A percentile compares a stretch with the other conserved stretches of the same genome.
Conservation (phyloP, 2,329 filamentous ascomycete species). For the Tolypocladium album region DNA sequence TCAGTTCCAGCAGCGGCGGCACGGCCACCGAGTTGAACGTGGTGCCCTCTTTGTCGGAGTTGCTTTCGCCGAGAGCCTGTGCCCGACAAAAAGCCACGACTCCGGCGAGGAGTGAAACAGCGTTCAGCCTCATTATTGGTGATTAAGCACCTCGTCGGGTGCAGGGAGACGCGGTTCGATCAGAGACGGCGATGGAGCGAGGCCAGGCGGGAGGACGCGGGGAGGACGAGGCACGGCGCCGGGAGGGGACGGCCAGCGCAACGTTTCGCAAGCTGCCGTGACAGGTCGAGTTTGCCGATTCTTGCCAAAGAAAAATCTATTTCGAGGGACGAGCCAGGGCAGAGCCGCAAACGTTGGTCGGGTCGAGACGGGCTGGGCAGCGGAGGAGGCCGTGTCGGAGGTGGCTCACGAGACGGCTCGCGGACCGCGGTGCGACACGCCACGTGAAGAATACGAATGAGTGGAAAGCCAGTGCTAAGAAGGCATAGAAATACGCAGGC, state of each 20-base stretch:
- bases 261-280: neutral
- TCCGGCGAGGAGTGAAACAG: conserved; percentile 35
- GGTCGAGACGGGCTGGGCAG: neutral
- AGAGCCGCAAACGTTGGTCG: neutral
- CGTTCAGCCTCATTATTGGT: conserved; percentile 20
- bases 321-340: neutral
- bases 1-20: conserved; percentile 53
- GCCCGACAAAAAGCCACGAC: conserved; percentile 20
- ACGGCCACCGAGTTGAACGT: conserved; percentile 58
- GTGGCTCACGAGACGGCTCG: neutral
- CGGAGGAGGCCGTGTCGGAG: neutral
- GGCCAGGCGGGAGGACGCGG: neutral
- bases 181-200: neutral
- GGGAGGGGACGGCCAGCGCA: neutral
- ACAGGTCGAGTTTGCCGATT: neutral
- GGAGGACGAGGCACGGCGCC: neutral
- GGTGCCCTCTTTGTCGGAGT: conserved; percentile 32
- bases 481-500: neutral
- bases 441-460: neutral
- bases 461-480: neutral
- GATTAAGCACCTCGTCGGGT: conserved; percentile 1
- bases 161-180: neutral
- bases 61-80: conserved; percentile 22
- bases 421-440: neutral
- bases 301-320: neutral